Evolutionary conservation across 2,329 filamentous ascomycete genomes (phyloP).

Genomic region (Torrubiella hemipterigena): DNA sequence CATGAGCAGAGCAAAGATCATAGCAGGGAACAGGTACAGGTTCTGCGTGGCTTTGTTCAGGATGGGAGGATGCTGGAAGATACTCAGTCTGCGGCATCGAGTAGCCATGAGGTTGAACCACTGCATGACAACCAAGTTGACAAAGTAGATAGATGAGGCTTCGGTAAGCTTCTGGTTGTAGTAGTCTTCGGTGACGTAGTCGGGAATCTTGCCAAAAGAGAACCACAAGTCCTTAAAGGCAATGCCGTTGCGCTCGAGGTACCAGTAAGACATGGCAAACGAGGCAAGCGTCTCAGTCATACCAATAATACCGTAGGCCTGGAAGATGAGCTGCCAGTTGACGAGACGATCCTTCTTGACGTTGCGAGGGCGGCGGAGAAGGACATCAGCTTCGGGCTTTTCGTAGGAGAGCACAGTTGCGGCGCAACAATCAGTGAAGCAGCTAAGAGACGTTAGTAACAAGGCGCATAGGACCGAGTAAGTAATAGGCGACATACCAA

Average conservation of each 20-base stretch:
- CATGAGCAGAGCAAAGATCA: conserved; percentile 56
- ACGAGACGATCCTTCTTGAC: conserved; percentile 61
- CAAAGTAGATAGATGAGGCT: conserved; percentile 66
- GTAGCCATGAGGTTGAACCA: conserved; percentile 65
- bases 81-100: conserved; percentile 50
- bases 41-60: conserved; percentile 57
- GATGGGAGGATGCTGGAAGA: conserved; percentile 61
- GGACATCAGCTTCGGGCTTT: conserved; percentile 62
- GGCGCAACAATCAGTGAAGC: conserved; percentile 66
- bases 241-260: conserved; percentile 49
- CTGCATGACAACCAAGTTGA: conserved; percentile 73
- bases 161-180: conserved; percentile 45
- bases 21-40: conserved; percentile 56
- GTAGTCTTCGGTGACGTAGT: conserved; percentile 37
- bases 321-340: conserved; percentile 58
- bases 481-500: conserved; percentile 25
- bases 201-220: conserved; percentile 44
- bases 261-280: conserved; percentile 58
- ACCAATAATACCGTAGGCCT: conserved; percentile 62
- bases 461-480: neutral
- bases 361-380: conserved; percentile 56
- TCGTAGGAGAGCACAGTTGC: conserved; percentile 68
- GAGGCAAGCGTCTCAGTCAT: conserved; percentile 47
- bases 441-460: conserved; percentile 26
- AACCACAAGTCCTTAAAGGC: conserved; percentile 57